These are phyloP conservation scores for Gossypium anomalum DNA, from an alignment of 345 rosid species.

Conservation along the genomic window DNA sequence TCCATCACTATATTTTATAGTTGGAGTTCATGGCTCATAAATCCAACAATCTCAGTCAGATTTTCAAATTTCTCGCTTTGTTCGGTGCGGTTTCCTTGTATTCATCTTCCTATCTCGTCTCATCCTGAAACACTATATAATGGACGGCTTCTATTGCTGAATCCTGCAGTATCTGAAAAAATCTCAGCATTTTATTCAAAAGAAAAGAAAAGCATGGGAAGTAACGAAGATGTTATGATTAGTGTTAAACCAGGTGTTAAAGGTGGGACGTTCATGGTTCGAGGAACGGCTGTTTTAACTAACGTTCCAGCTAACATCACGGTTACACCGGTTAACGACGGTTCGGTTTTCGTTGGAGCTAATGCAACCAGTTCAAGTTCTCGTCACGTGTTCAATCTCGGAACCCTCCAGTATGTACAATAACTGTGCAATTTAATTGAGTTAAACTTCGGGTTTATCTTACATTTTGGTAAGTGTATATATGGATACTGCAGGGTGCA, in stretches of 20 bases:
- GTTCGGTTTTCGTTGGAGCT: conserved; percentile 49
- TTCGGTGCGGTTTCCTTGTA: conserved; percentile 8
- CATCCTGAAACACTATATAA: background rate
- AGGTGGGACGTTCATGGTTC: conserved; percentile 36
- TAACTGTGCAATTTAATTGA: background rate
- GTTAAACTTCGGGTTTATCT: background rate
- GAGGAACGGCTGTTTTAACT: conserved; percentile 30
- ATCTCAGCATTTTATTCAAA: background rate
- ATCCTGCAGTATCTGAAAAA: background rate
- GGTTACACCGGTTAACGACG: conserved; percentile 30
- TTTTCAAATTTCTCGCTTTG: background rate
- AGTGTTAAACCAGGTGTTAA: conserved; percentile 22
- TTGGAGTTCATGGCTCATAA: background rate
- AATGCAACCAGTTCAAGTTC: conserved; percentile 30
- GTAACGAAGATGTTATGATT: conserved; percentile 24
- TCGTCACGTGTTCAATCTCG: conserved; percentile 53
- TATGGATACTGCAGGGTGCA: conserved; percentile 28
- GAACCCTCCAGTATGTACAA: conserved; percentile 43
- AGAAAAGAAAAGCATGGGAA: background rate
- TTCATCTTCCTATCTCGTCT: background rate
- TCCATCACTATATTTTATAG: too few relatives aligned
- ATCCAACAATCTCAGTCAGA: background rate
- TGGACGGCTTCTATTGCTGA: background rate
- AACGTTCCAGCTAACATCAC: conserved; percentile 33
- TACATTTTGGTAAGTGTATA: background rate